These are phyloP conservation scores for Boletus fagicola DNA, from an alignment of 768 basidiomycete genomes.

Conservation along the genomic window DNA sequence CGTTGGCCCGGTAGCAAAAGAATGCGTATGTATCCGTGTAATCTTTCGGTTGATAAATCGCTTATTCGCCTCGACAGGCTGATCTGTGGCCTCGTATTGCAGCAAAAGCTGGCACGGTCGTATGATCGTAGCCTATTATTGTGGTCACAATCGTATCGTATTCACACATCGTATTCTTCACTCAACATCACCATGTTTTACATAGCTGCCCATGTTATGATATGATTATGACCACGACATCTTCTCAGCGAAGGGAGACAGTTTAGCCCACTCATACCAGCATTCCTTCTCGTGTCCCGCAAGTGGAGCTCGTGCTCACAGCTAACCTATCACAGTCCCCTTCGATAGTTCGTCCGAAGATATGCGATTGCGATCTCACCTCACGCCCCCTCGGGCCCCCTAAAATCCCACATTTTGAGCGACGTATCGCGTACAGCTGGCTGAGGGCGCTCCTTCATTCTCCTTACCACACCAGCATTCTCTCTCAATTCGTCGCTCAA, in stretches of 20 bases:
- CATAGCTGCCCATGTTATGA: constrained; percentile 20
- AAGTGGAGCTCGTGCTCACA: too few relatives aligned
- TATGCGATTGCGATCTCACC: not conserved
- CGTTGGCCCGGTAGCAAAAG: constrained; percentile 97
- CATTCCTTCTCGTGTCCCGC: not conserved
- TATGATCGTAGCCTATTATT: constrained; percentile 48
- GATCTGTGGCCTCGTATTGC: constrained; percentile 99
- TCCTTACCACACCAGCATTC: not conserved
- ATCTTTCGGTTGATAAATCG: not conserved
- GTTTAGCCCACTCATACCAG: not conserved
- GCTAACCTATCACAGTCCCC: not conserved
- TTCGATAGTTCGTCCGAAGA: not conserved
- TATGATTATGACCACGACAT: constrained; percentile 19
- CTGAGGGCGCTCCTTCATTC: constrained; percentile 12
- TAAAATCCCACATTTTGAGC: constrained; percentile 28
- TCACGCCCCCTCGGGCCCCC: not conserved
- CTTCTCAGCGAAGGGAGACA: not conserved
- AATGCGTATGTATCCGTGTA: constrained; percentile 70
- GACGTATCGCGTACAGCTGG: constrained; percentile 28
- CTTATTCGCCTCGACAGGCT: constrained; percentile 49
- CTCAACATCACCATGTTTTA: constrained; percentile 13
- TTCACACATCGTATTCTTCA: not conserved
- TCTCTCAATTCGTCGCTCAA: constrained; percentile 8
- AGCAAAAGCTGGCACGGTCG: constrained; percentile 97
- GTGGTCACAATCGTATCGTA: constrained; percentile 13